Percentiles rank a stretch among this genome's conserved stretches.
phyloP scores from a whole-genome alignment of 306 rosid species.

The Vigna radiata region DNA sequence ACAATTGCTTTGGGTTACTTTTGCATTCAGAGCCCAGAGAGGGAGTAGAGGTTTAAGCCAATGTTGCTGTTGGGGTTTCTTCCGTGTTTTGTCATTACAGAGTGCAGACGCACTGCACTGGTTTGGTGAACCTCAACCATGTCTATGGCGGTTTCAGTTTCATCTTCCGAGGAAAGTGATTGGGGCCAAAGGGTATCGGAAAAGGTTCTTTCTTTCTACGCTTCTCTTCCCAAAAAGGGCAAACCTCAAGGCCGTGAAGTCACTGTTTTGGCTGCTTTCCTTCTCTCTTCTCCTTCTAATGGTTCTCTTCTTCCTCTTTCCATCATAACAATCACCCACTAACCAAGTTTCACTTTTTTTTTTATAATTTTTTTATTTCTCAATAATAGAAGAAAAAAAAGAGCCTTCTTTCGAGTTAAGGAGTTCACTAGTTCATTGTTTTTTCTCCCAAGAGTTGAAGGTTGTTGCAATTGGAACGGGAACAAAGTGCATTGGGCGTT shows the following conservation, averaged over 20 bases:
- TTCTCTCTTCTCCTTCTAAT: conserved; percentile 78
- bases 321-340: neutral
- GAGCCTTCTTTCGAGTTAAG: neutral
- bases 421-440: neutral
- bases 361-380: too few species aligned
- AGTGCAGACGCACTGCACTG: neutral
- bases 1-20: neutral
- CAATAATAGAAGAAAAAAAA: neutral
- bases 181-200: conserved; percentile 63
- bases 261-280: conserved; percentile 83
- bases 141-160: conserved; percentile 48
- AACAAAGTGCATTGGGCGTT: conserved; percentile 88
- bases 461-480: conserved; percentile 93
- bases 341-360: conserved; percentile 5
- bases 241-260: conserved; percentile 94
- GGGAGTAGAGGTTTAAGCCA: neutral
- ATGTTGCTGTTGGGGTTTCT: neutral
- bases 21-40: neutral
- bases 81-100: neutral
- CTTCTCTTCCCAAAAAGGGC: conserved; percentile 82
- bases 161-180: conserved; percentile 39
- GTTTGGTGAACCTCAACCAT: neutral
- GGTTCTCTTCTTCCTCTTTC: conserved; percentile 52
- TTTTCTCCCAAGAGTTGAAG: conserved; percentile 58
- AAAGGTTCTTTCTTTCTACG: conserved; percentile 65